A percentile compares a stretch with the other conserved stretches of the same genome.
Conservation (phyloP, 169 alveolate species). For the Plasmodium falciparum region DNA sequence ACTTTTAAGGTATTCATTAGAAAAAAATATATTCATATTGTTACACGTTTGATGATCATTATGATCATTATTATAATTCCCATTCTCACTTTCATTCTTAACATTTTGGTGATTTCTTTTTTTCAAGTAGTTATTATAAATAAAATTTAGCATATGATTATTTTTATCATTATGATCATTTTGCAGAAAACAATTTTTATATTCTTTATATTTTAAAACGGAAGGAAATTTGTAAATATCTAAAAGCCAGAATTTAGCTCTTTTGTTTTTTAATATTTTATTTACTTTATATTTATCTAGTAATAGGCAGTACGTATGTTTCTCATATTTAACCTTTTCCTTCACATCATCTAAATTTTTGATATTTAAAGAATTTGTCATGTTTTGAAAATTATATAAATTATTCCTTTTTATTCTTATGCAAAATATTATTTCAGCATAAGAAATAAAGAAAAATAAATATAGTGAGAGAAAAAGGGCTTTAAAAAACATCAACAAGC, state of each 20-base stretch:
- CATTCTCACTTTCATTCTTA: neutral
- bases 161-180: neutral
- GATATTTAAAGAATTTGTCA: constrained; percentile 15
- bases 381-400: constrained; percentile 12
- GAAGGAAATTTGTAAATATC: constrained; percentile 66
- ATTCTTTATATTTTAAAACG: constrained; percentile 21
- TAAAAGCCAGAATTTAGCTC: constrained; percentile 33
- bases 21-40: too few relatives aligned
- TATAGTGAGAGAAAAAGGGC: neutral
- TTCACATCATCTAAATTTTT: constrained; percentile 44
- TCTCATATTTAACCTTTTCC: constrained; percentile 33
- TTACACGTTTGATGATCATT: neutral
- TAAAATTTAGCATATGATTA: neutral
- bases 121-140: constrained; percentile 3
- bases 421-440: constrained; percentile 5
- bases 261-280: constrained; percentile 41
- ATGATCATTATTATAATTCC: neutral
- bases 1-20: neutral
- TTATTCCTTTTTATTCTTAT: constrained; percentile 17
- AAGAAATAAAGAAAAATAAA: constrained; percentile 5
- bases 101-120: neutral
- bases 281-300: constrained; percentile 38
- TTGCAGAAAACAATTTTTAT: constrained; percentile 4
- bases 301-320: constrained; percentile 35
- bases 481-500: too few relatives aligned